These are phyloP conservation scores for Ampelocalamus luodianensis DNA, from an alignment of 176 grass and related monocot genomes.

Conservation along the genomic window DNA sequence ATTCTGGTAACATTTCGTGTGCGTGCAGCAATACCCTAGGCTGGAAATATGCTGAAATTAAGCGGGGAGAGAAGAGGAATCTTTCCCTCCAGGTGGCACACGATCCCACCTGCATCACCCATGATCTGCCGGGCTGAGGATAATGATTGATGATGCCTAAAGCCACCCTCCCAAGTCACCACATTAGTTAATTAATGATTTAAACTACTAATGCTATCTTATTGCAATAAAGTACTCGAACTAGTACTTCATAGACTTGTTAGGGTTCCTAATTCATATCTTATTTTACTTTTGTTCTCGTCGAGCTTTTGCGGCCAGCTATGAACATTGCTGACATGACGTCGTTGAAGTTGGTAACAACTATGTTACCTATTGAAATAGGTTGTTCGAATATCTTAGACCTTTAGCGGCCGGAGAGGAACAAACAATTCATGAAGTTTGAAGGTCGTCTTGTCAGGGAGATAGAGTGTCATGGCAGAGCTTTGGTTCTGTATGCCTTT, in stretches of 20 bases:
- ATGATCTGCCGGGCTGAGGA: slow-evolving; percentile 51
- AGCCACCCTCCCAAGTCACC: slow-evolving; percentile 29
- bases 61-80: slow-evolving; percentile 48
- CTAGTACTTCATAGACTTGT: slow-evolving; percentile 6
- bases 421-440: not conserved
- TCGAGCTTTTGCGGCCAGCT: not conserved
- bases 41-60: slow-evolving; percentile 46
- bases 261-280: not conserved
- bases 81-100: slow-evolving; percentile 75
- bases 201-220: not conserved
- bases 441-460: too few species aligned
- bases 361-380: not conserved
- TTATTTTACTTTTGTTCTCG: not conserved
- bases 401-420: not conserved
- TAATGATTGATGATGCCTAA: slow-evolving; percentile 81
- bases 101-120: slow-evolving; percentile 62
- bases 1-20: slow-evolving; percentile 1
- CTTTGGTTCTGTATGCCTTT: too few species aligned
- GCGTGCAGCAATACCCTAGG: slow-evolving; percentile 20
- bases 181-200: slow-evolving; percentile 20
- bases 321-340: not conserved
- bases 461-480: too few species aligned
- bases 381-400: not conserved
- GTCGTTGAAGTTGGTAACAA: not conserved
- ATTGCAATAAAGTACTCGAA: not conserved